Evolutionary conservation across 2,329 filamentous ascomycete genomes (phyloP).

Genomic region (Aspergillus sp.): DNA sequence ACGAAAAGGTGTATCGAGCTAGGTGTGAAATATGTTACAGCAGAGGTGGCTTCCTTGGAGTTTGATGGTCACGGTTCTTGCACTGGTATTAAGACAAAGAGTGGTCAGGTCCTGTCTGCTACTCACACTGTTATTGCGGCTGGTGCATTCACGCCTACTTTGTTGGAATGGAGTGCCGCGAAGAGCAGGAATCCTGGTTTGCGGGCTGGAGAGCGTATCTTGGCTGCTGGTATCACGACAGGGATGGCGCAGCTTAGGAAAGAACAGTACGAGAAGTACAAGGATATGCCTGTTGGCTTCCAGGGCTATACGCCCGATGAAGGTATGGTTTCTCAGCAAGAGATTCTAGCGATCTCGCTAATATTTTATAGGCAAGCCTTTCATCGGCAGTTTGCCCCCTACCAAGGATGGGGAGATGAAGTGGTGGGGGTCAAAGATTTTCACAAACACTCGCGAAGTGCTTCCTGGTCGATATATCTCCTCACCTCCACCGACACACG

Average conservation of each 20-base stretch:
- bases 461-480: slow-evolving; percentile 53
- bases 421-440: slow-evolving; percentile 60
- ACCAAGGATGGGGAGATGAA: slow-evolving; percentile 46
- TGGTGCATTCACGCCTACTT: slow-evolving; percentile 29
- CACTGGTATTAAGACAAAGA: slow-evolving; percentile 21
- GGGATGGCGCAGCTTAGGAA: slow-evolving; percentile 44
- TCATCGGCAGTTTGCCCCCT: slow-evolving; percentile 55
- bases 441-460: slow-evolving; percentile 52
- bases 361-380: slow-evolving; percentile 41
- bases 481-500: slow-evolving; percentile 40
- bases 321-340: slow-evolving; percentile 14
- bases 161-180: slow-evolving; percentile 43
- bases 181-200: slow-evolving; percentile 35
- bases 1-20: slow-evolving; percentile 49
- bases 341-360: slow-evolving; percentile 4
- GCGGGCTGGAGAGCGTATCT: slow-evolving; percentile 46
- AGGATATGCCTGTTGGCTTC: slow-evolving; percentile 41
- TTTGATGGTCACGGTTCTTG: slow-evolving; percentile 45
- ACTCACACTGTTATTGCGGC: slow-evolving; percentile 23
- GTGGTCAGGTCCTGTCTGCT: slow-evolving; percentile 20
- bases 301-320: slow-evolving; percentile 39
- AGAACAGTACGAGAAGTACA: slow-evolving; percentile 31
- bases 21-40: slow-evolving; percentile 56
- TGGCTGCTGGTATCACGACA: slow-evolving; percentile 44
- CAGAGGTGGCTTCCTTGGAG: slow-evolving; percentile 32